phyloP scores from a whole-genome alignment of 805 yeast species.

The Saccharomycopsis amapae region DNA sequence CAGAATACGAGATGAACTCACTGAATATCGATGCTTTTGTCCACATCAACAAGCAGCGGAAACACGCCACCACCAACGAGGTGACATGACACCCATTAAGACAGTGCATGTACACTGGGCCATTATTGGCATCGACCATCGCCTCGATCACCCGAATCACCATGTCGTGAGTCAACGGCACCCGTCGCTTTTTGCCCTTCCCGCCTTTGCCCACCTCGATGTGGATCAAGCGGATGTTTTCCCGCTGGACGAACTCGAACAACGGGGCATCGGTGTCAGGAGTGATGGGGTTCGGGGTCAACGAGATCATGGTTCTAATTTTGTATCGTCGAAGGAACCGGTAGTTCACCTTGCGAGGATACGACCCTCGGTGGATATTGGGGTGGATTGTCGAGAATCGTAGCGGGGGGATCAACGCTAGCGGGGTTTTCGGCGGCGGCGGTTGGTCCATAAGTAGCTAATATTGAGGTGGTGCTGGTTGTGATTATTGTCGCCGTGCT shows the following conservation, averaged over 20 bases:
- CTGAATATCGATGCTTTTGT: constrained; percentile 78
- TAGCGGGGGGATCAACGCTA: constrained; percentile 59
- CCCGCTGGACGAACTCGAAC: constrained; percentile 42
- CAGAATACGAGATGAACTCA: constrained; percentile 73
- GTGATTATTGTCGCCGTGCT: no score
- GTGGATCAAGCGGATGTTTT: constrained; percentile 60
- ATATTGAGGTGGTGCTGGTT: no score
- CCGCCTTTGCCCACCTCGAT: constrained; percentile 55
- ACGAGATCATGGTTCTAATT: constrained; percentile 64
- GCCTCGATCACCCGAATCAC: constrained; percentile 55
- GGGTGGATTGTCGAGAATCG: constrained; percentile 68
- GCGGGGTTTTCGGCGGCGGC: no score
- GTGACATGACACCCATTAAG: constrained; percentile 86
- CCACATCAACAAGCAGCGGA: constrained; percentile 82
- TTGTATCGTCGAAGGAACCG: constrained; percentile 59
- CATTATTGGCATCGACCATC: constrained; percentile 45
- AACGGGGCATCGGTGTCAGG: constrained; percentile 44
- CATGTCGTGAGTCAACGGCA: constrained; percentile 64
- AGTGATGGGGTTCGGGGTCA: constrained; percentile 71
- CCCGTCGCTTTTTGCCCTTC: constrained; percentile 69
- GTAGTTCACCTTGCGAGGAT: constrained; percentile 70
- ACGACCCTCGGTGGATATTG: constrained; percentile 73
- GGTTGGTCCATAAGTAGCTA: no score
- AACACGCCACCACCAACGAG: constrained; percentile 76
- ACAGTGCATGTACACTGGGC: constrained; percentile 79